Base-by-base conservation (phyloP, 345 rosid genomes). In the Eutrema yunnanense region DNA sequence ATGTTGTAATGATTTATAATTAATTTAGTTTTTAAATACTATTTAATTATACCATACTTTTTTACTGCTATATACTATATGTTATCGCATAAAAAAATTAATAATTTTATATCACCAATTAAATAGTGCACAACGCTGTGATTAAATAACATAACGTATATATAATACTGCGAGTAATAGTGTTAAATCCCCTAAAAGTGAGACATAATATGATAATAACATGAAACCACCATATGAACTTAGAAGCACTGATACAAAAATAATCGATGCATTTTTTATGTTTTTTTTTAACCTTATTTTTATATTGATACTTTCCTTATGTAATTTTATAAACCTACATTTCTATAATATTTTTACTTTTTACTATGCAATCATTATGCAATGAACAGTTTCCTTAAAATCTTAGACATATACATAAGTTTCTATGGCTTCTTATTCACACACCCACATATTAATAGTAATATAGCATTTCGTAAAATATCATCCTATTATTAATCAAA, bases 341-440 rank as follows among this genome's bases (percentile, higher is more conserved):
- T 64, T 71, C 58, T 32, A 57, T 72, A 75, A 77, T 50, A 1
- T 19, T 19, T 19, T 19, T 19, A 19, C 22, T 57, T 76, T 77
- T 71, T 70, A 70, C 72, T 65, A 71, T 76, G 80, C 80, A 71
- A 76, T 76, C 72, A 76, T 76, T 71, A 71, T 70, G 72, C 27
- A 71, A 65, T 71, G 67, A 71, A 71, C 67, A 50, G 67, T 62
- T 62, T 62, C 11, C 16, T 57, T 34, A 32, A 26, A 41, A 32
- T 62, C 16, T 49, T 62, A 29, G 30, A 12, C 42, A 40, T 51
- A 16, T 53, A 59, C 16, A 75, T 61, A 50, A 33, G 11, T 37
- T 65, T 36, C 0, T 37, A 52, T 62, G 29, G 56, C 55, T 69
- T 69, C 13, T 54, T 33, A 61, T 52, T 62, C 67, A 56, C 71